Percentiles rank a stretch among this genome's conserved stretches.
Evolutionary conservation across 345 rosid genomes (phyloP).

Genomic region (Eucalyptus leucophloia): DNA sequence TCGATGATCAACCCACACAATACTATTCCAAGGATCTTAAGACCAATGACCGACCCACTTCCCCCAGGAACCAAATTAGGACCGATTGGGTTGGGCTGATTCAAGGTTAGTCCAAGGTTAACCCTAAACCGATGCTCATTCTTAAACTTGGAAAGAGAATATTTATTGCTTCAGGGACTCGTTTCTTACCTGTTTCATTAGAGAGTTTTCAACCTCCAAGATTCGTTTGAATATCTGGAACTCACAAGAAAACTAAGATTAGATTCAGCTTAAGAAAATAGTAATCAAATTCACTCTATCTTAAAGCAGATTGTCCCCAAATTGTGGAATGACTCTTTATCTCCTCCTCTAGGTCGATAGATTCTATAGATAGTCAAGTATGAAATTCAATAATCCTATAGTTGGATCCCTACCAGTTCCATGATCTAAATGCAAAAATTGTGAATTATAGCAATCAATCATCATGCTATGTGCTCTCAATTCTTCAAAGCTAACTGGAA

Average conservation of each 20-base stretch:
- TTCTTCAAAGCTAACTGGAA: not conserved
- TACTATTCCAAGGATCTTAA: too few relatives aligned
- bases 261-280: not conserved
- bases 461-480: not conserved
- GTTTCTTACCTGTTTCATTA: not conserved
- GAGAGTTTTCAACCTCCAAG: not conserved
- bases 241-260: accelerated
- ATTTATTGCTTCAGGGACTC: not conserved
- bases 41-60: accelerated
- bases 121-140: too few relatives aligned
- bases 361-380: not conserved
- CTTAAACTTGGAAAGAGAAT: not conserved
- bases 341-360: not conserved
- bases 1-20: accelerated
- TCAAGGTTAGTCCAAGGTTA: too few relatives aligned
- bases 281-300: not conserved
- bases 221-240: not conserved
- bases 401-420: not conserved
- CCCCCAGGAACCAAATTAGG: accelerated
- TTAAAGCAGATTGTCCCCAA: not conserved
- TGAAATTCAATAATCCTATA: not conserved
- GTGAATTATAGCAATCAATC: not conserved
- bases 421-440: not conserved
- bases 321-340: not conserved
- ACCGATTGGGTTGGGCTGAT: accelerated